These are phyloP conservation scores for Hypoxylon sp. DNA, from an alignment of 2,329 filamentous ascomycete genomes.

Conservation along the genomic window DNA sequence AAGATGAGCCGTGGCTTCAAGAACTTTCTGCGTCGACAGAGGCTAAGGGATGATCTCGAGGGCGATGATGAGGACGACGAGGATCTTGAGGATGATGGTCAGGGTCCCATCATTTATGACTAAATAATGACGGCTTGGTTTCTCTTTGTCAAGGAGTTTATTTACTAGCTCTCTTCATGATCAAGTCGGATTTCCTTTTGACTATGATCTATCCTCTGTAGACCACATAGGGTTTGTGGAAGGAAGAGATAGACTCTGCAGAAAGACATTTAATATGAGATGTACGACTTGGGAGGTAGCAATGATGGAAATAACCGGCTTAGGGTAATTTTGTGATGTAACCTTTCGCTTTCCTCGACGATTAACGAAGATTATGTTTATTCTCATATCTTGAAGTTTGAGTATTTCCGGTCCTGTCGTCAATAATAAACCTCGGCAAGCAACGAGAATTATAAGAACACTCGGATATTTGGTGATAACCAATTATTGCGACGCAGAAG, in stretches of 20 bases:
- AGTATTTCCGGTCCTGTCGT: not conserved
- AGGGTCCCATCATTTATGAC: conserved; percentile 1
- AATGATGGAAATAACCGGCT: not conserved
- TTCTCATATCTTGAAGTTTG: not conserved
- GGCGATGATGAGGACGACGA: conserved; percentile 13
- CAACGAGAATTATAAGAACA: not conserved
- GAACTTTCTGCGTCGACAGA: conserved; percentile 50
- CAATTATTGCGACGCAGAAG: too few species aligned
- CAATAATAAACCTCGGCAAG: not conserved
- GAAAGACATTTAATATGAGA: not conserved
- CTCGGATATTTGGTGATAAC: not conserved
- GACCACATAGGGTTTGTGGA: not conserved
- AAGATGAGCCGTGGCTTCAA: conserved; percentile 60
- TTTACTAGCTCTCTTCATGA: not conserved
- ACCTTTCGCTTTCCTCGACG: not conserved
- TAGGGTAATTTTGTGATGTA: not conserved
- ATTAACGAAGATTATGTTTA: not conserved
- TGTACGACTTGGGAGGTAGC: not conserved
- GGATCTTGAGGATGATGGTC: conserved; percentile 6
- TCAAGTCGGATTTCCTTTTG: not conserved
- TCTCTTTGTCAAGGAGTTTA: not conserved
- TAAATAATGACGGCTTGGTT: not conserved
- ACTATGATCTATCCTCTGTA: not conserved
- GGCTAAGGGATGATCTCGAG: not conserved
- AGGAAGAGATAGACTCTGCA: not conserved